A percentile compares a stretch with the other conserved stretches of the same genome.
Evolutionary conservation across 1,139 yeast genomes (phyloP).

Genomic region (Blastobotrys illinoisensis): DNA sequence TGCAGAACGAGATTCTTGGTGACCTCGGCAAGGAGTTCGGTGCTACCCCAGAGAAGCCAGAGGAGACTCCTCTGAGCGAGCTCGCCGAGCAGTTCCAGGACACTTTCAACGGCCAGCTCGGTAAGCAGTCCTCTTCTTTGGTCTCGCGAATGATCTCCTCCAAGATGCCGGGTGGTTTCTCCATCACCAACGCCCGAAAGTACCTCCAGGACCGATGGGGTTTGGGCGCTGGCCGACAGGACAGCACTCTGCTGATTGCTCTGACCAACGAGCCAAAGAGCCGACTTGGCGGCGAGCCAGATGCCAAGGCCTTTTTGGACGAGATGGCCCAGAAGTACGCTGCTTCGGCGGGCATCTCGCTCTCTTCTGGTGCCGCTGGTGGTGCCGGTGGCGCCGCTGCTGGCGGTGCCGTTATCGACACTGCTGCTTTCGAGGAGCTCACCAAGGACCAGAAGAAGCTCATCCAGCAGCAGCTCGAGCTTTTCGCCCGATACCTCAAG

Average conservation of each 20-base stretch:
- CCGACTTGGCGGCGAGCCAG: constrained; percentile 80
- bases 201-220: constrained; percentile 90
- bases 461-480: constrained; percentile 94
- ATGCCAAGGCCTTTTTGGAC: constrained; percentile 87
- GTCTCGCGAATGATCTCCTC: constrained; percentile 89
- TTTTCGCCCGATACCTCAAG: constrained; percentile 89
- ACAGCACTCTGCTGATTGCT: constrained; percentile 74
- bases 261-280: constrained; percentile 85
- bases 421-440: constrained; percentile 93
- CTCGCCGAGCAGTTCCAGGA: constrained; percentile 94
- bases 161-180: constrained; percentile 99
- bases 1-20: constrained; percentile 96
- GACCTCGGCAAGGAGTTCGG: constrained; percentile 98
- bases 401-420: constrained; percentile 87
- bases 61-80: constrained; percentile 93
- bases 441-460: constrained; percentile 84
- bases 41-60: constrained; percentile 96
- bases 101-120: constrained; percentile 77
- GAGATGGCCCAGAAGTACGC: constrained; percentile 81
- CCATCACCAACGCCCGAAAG: constrained; percentile 84
- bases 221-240: constrained; percentile 89
- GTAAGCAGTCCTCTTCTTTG: constrained; percentile 87
- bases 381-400: constrained; percentile 46
- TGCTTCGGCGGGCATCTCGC: constrained; percentile 67
- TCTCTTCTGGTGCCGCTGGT: constrained; percentile 63